phyloP scores from a whole-genome alignment of 2,329 filamentous ascomycete genomes.

The Trichoderma atroviride region DNA sequence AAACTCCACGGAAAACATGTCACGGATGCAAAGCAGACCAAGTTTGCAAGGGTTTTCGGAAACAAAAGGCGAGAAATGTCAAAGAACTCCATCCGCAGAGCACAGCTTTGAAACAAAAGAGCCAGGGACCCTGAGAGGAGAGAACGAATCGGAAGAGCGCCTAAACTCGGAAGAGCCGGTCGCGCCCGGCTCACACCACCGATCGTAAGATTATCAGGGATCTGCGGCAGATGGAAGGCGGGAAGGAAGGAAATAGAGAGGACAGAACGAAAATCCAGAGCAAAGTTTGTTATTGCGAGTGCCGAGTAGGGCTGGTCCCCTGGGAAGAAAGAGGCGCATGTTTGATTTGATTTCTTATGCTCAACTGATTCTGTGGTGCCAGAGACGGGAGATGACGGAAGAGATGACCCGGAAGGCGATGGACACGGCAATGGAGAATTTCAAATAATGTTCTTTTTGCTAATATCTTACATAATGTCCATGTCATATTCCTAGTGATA shows the following conservation, averaged over 20 bases:
- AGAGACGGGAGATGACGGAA: background rate
- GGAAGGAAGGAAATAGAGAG: background rate
- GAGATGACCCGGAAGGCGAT: background rate
- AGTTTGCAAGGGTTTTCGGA: background rate
- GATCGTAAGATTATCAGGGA: slow-evolving; percentile 22
- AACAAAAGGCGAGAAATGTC: background rate
- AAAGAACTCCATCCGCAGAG: background rate
- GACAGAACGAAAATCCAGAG: background rate
- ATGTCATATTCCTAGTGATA: background rate
- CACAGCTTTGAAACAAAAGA: slow-evolving; percentile 11
- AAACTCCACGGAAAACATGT: slow-evolving; percentile 4
- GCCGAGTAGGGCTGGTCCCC: slow-evolving; percentile 16
- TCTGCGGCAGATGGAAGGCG: slow-evolving; percentile 7
- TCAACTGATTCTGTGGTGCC: background rate
- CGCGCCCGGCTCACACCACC: slow-evolving; percentile 23
- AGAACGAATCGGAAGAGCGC: slow-evolving; percentile 10
- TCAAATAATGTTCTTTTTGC: background rate
- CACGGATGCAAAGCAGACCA: background rate
- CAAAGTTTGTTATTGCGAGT: background rate
- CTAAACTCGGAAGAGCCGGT: slow-evolving; percentile 20
- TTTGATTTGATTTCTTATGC: background rate
- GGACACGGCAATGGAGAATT: background rate
- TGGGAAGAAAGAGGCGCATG: background rate
- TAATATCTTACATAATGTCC: background rate
- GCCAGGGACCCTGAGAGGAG: background rate